Evolutionary conservation across 768 basidiomycete genomes (phyloP).

Genomic region (Lactarius hatsudake): DNA sequence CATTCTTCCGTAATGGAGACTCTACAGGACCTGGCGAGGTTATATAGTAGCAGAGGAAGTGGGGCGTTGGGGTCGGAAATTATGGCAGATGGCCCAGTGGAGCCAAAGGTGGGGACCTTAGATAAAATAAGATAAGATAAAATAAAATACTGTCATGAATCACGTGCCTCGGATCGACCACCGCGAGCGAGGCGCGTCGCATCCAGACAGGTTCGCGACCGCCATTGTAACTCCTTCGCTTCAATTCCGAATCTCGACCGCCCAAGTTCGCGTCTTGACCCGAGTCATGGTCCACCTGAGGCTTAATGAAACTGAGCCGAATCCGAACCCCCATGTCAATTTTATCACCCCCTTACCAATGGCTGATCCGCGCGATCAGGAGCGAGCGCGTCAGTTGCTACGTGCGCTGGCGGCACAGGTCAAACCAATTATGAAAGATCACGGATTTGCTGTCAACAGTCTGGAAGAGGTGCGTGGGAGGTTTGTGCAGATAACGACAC

Average conservation of each 20-base stretch:
- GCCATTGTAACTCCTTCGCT: background rate
- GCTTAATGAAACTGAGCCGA: constrained; percentile 63
- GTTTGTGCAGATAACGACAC: background rate
- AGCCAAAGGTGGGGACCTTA: background rate
- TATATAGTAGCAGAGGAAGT: constrained; percentile 6
- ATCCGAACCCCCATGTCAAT: constrained; percentile 75
- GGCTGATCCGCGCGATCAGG: constrained; percentile 43
- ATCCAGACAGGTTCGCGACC: background rate
- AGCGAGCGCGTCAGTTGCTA: constrained; percentile 68
- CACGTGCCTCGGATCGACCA: background rate
- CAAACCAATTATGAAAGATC: constrained; percentile 75
- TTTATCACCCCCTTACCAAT: constrained; percentile 63
- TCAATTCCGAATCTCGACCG: constrained; percentile 1
- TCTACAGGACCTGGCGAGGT: background rate
- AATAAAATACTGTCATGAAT: background rate
- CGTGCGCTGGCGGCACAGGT: constrained; percentile 83
- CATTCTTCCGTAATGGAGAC: constrained; percentile 41
- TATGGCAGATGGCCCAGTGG: background rate
- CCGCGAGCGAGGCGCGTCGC: background rate
- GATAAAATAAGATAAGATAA: constrained; percentile 17
- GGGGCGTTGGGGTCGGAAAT: constrained; percentile 19
- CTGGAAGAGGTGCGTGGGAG: constrained; percentile 67
- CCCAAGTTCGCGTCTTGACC: background rate
- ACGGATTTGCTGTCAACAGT: constrained; percentile 73
- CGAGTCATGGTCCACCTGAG: constrained; percentile 67